Conservation (phyloP, 345 rosid genomes). For the Moricandia arvensis region DNA sequence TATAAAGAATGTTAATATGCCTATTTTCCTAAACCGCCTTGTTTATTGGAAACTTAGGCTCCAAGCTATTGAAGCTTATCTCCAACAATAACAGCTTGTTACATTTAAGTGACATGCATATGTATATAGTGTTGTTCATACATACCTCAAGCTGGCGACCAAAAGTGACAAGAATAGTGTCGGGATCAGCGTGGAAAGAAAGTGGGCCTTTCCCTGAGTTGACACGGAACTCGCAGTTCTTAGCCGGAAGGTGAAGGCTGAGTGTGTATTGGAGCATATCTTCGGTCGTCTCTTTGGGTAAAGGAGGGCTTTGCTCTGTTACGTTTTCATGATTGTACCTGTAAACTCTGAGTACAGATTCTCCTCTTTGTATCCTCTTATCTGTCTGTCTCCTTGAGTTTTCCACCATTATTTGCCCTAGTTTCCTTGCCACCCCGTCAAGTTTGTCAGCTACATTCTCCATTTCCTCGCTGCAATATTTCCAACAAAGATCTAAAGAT, state of each 20-base stretch:
- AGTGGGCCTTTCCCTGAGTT: constrained; percentile 40
- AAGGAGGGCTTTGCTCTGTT: constrained; percentile 30
- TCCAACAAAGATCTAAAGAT: background rate
- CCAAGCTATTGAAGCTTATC: no score
- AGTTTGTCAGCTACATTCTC: constrained; percentile 54
- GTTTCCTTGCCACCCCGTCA: constrained; percentile 45
- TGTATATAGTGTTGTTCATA: background rate
- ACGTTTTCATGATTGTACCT: constrained; percentile 42
- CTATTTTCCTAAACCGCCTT: no score
- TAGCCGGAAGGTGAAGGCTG: constrained; percentile 56
- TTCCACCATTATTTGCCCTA: constrained; percentile 48
- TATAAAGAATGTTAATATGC: no score
- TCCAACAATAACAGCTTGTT: background rate
- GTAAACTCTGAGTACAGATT: constrained; percentile 47
- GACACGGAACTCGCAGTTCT: constrained; percentile 47
- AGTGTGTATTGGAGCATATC: constrained; percentile 40
- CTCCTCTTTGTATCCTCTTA: constrained; percentile 39
- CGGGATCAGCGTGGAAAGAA: constrained; percentile 50
- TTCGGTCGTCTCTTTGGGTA: constrained; percentile 21
- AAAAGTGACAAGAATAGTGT: constrained; percentile 52
- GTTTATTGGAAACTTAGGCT: no score
- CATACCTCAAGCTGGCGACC: constrained; percentile 60
- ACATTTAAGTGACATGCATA: background rate
- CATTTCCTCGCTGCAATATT: constrained; percentile 49
- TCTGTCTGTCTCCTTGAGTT: constrained; percentile 38